Conservation (phyloP, 1,139 yeast species). For the Yamadazyma diddensiae region DNA sequence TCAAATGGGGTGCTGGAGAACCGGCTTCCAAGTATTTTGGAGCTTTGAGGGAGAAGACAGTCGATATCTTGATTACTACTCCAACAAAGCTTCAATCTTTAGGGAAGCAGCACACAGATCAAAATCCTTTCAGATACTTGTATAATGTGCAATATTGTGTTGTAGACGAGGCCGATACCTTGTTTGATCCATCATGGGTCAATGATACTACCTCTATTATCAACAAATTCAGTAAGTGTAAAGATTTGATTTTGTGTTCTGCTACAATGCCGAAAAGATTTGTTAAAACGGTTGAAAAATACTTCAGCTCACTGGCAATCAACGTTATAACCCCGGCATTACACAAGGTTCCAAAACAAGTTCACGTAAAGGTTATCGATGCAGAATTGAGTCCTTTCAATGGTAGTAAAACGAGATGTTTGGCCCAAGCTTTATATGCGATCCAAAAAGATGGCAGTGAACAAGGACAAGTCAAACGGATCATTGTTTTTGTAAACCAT, state of each 20-base stretch:
- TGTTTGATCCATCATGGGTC: conserved; percentile 81
- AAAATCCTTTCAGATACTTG: conserved; percentile 47
- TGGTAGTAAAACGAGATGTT: conserved; percentile 78
- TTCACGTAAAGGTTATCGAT: conserved; percentile 73
- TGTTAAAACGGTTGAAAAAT: conserved; percentile 54
- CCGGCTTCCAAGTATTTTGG: conserved; percentile 49
- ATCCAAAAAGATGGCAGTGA: conserved; percentile 84
- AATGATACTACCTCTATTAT: conserved; percentile 63
- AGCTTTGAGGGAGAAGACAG: conserved; percentile 42
- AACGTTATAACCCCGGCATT: conserved; percentile 73
- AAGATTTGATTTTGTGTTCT: conserved; percentile 72
- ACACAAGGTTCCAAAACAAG: conserved; percentile 76
- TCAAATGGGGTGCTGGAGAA: conserved; percentile 58
- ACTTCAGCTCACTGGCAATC: conserved; percentile 64
- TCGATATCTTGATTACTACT: conserved; percentile 81
- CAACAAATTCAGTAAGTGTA: conserved; percentile 49
- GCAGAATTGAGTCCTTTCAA: conserved; percentile 73
- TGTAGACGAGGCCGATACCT: conserved; percentile 94
- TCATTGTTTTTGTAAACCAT: conserved; percentile 83
- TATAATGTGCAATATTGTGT: conserved; percentile 57
- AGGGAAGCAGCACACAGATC: conserved; percentile 41
- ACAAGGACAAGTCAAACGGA: conserved; percentile 69
- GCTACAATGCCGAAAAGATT: conserved; percentile 88
- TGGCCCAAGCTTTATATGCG: conserved; percentile 86
- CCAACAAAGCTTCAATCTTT: conserved; percentile 57